Percentiles rank a stretch among this genome's conserved stretches.
Conservation (phyloP, 164 flowering plant genomes). For the Berberis vulgaris region DNA sequence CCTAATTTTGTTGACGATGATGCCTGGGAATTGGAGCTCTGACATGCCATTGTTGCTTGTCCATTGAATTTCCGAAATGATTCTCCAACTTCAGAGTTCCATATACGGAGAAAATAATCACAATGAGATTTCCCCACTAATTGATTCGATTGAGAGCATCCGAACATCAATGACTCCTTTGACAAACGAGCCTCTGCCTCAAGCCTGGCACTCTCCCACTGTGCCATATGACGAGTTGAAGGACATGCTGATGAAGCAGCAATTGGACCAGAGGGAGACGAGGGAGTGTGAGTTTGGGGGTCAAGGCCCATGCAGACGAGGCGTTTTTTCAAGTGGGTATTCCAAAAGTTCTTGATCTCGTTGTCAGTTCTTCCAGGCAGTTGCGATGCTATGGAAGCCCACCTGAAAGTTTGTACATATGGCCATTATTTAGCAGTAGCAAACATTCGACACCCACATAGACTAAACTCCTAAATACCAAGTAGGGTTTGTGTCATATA, state of each 20-base stretch:
- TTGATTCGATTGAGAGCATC: conserved; percentile 6
- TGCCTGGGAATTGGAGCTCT: conserved; percentile 44
- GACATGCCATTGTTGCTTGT: conserved; percentile 17
- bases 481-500: too few relatives aligned
- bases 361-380: conserved; percentile 87
- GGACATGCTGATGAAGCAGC: conserved; percentile 16
- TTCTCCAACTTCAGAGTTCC: conserved; percentile 93
- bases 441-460: too few relatives aligned
- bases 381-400: conserved; percentile 82
- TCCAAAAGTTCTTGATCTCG: conserved; percentile 96
- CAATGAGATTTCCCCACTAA: conserved; percentile 16
- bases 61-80: conserved; percentile 42
- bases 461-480: too few relatives aligned
- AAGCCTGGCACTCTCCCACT: conserved; percentile 82
- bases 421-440: not conserved
- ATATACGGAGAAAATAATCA: conserved; percentile 61
- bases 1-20: conserved; percentile 47
- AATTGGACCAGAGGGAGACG: not conserved
- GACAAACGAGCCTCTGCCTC: conserved; percentile 75
- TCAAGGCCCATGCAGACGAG: conserved; percentile 52
- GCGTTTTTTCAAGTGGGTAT: conserved; percentile 89
- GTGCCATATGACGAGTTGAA: conserved; percentile 66
- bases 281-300: conserved; percentile 53
- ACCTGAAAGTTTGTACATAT: conserved; percentile 26
- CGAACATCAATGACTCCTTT: conserved; percentile 25